Base-by-base conservation (phyloP, 75 land plant species). In the Picea sitchensis region DNA sequence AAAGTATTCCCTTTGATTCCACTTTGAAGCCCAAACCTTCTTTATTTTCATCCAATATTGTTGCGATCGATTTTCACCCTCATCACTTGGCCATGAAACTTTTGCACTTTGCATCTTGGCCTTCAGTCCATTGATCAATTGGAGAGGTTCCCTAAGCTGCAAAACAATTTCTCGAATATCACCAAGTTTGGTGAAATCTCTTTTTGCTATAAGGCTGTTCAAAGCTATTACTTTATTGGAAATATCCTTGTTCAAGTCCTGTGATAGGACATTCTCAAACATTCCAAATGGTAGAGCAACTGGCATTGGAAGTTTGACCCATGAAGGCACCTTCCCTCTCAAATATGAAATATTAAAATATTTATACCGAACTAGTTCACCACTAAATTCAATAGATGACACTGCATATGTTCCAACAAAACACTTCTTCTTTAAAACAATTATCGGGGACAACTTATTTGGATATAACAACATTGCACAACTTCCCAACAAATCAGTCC, bases 31-130 rank as follows among this genome's bases (percentile, higher is more conserved):
- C 89, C 89, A 88, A 34, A 88, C 89, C 88, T 83, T 78, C 58
- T 84, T 87, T 61, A 90, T 90, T 18, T 91, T 85, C 41, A 73
- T 79, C 93, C 93, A 91, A 32, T 91, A 88, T 84, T 81, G 83
- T 21, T 83, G 65, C 91, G 91, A 91, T 76, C 87, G 80, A 23
- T 80, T 54, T 65, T 86, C 87, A 54, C 91, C 83, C 78, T 84
- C 89, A 79, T 86, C 86, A 74, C 93, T 91, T 65, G 93, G 91
- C 93, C 93, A 91, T 60, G 89, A 87, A 85, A 91, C 83, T 18
- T 76, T 76, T 54, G 87, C 74, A 26, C 73, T 73, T 78, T 81
- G 76, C 88, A 91, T 82, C 54, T 83, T 85, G 59, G 17, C 56
- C 62, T 81, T 86, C 79, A 89, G 84, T 62, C 87, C 93, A 54